Evolutionary conservation across 495 filamentous ascomycete species (phyloP).

Genomic region (Podospora bellae-mahoneyi): DNA sequence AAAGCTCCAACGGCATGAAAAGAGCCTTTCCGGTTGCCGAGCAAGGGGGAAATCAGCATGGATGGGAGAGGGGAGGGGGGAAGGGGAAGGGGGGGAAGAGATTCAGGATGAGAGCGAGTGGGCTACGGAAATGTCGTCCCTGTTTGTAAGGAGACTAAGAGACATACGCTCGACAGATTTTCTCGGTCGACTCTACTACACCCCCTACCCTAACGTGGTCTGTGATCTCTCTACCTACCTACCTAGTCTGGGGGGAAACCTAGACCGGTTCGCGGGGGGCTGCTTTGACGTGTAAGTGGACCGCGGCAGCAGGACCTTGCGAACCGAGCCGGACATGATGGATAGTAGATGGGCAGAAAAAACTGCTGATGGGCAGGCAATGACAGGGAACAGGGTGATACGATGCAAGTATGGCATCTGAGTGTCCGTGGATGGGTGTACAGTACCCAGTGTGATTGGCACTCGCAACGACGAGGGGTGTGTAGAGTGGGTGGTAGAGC

Average conservation of each 20-base stretch:
- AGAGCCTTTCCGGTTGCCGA: constrained; percentile 29
- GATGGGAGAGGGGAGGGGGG: constrained; percentile 11
- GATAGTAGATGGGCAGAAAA: neutral
- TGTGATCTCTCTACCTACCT: neutral
- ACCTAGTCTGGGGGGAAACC: neutral
- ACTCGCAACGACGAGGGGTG: neutral
- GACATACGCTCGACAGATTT: constrained; percentile 1
- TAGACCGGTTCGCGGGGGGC: constrained; percentile 12
- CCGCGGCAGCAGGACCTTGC: constrained; percentile 6
- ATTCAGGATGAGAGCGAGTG: constrained; percentile 12
- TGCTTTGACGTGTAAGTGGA: constrained; percentile 24
- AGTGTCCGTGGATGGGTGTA: constrained; percentile 9
- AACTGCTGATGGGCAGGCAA: constrained; percentile 4
- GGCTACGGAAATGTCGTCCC: neutral
- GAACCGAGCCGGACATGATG: constrained; percentile 4
- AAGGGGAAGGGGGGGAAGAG: too few relatives aligned
- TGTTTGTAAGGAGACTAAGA: neutral
- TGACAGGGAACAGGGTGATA: constrained; percentile 6
- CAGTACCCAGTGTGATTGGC: constrained; percentile 13
- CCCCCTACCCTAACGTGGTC: constrained; percentile 9
- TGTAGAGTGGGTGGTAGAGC: neutral
- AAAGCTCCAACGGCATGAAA: constrained; percentile 18
- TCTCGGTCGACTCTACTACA: neutral
- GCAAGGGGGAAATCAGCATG: constrained; percentile 19
- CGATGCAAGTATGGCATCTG: constrained; percentile 1